phyloP scores from a whole-genome alignment of 2,329 filamentous ascomycete genomes.

The Exophiala oligosperma region DNA sequence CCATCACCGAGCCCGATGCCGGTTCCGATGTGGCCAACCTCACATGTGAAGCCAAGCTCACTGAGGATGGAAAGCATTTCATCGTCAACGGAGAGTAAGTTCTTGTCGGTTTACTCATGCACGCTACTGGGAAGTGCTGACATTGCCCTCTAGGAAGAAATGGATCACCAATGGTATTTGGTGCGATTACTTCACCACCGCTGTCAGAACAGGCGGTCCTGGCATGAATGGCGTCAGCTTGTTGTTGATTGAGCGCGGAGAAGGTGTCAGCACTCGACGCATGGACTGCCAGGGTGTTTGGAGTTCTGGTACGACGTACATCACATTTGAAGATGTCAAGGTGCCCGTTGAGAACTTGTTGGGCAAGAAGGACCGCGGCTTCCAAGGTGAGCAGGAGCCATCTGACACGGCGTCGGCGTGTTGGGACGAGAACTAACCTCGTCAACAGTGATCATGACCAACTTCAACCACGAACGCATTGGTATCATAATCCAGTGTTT shows the following conservation, averaged over 20 bases:
- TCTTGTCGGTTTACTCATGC: neutral
- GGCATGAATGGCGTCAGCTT: constrained; percentile 94
- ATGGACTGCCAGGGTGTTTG: constrained; percentile 99
- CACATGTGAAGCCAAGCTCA: constrained; percentile 92
- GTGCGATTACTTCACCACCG: constrained; percentile 96
- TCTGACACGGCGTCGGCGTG: neutral
- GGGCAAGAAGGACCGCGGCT: constrained; percentile 96
- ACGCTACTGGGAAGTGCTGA: constrained; percentile 75
- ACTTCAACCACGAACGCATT: constrained; percentile 99
- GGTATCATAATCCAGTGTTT: constrained; percentile 98
- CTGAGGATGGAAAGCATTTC: constrained; percentile 95
- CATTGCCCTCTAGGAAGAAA: constrained; percentile 67
- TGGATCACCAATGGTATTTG: constrained; percentile 99
- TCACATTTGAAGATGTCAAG: constrained; percentile 98
- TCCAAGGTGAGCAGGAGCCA: constrained; percentile 61
- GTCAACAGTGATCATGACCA: constrained; percentile 85
- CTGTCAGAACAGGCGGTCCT: constrained; percentile 81
- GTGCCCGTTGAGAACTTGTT: constrained; percentile 98
- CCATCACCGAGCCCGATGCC: constrained; percentile 95
- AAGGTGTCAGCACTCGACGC: constrained; percentile 85
- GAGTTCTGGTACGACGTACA: constrained; percentile 92
- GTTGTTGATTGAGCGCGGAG: constrained; percentile 85
- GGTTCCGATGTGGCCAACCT: constrained; percentile 94
- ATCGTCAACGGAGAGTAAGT: constrained; percentile 49
- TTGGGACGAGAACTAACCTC: neutral